Conservation (phyloP, 805 yeast species). For the Candida taoyuanica region DNA sequence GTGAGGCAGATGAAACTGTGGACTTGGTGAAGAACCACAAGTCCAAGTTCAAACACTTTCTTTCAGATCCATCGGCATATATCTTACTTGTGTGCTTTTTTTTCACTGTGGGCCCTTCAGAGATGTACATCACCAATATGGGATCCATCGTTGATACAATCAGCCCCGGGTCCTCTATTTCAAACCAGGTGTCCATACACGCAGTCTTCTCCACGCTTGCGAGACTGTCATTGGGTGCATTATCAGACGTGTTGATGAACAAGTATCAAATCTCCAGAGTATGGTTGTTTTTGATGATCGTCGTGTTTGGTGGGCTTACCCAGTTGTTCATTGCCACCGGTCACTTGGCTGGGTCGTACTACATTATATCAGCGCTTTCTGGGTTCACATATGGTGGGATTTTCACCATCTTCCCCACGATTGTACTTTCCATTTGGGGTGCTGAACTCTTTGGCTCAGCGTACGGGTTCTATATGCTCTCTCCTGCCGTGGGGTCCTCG, state of each 20-base stretch:
- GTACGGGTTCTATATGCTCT: conserved; percentile 86
- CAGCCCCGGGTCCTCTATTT: conserved; percentile 26
- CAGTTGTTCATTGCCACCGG: conserved; percentile 30
- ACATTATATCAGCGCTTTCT: conserved; percentile 41
- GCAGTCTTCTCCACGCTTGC: conserved; percentile 67
- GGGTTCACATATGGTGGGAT: conserved; percentile 80
- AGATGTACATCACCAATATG: conserved; percentile 78
- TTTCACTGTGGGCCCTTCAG: conserved; percentile 76
- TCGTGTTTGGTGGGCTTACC: conserved; percentile 33
- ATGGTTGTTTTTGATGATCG: conserved; percentile 28
- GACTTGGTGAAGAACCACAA: conserved; percentile 26
- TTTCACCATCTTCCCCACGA: conserved; percentile 82
- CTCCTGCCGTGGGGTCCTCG: conserved; percentile 81
- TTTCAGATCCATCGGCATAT: conserved; percentile 55
- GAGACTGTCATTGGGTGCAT: conserved; percentile 61
- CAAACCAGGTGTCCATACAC: conserved; percentile 53
- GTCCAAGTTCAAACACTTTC: conserved; percentile 14
- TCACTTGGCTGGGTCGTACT: conserved; percentile 21
- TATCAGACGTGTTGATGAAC: conserved; percentile 54
- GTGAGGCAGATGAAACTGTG: conserved; percentile 25
- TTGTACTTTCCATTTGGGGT: conserved; percentile 84
- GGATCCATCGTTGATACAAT: conserved; percentile 53
- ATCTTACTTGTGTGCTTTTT: conserved; percentile 59
- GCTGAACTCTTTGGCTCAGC: conserved; percentile 83
- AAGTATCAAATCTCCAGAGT: conserved; percentile 26